phyloP scores from a whole-genome alignment of 805 yeast genomes.

The Wickerhamomyces rabaulensis region DNA sequence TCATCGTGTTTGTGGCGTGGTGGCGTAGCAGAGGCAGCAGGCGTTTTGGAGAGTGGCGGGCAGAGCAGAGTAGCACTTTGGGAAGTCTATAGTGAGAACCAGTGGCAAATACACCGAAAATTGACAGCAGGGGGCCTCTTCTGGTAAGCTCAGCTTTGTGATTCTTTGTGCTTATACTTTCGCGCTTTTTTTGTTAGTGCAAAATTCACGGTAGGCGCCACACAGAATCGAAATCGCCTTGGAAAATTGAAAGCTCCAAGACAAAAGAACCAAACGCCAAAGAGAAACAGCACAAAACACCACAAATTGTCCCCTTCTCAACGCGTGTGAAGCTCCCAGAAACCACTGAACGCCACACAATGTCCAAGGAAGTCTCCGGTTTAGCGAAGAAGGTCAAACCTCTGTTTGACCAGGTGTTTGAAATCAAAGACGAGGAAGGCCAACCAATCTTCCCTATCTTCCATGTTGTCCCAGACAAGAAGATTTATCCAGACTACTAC shows the following conservation, averaged over 20 bases:
- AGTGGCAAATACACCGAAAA: background rate
- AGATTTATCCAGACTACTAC: conserved; percentile 72
- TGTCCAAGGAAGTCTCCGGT: conserved; percentile 14
- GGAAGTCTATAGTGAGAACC: background rate
- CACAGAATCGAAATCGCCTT: background rate
- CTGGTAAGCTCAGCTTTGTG: no score
- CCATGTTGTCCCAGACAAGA: conserved; percentile 67
- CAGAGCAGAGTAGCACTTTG: background rate
- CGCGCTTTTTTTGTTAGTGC: background rate
- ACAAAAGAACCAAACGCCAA: background rate
- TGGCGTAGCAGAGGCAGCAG: no score
- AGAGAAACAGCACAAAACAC: background rate
- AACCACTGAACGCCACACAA: background rate
- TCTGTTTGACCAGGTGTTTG: conserved; percentile 34
- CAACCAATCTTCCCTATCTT: conserved; percentile 52
- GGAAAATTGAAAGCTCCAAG: background rate
- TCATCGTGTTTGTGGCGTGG: background rate
- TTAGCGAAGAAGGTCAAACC: conserved; percentile 21
- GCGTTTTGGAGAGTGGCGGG: background rate
- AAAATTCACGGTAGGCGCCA: background rate
- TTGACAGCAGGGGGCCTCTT: no score
- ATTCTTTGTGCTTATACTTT: no score
- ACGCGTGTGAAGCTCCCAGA: background rate
- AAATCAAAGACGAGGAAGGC: conserved; percentile 31
- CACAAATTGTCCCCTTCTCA: background rate